phyloP scores from a whole-genome alignment of 257 asterid genomes.

The Avicennia marina region DNA sequence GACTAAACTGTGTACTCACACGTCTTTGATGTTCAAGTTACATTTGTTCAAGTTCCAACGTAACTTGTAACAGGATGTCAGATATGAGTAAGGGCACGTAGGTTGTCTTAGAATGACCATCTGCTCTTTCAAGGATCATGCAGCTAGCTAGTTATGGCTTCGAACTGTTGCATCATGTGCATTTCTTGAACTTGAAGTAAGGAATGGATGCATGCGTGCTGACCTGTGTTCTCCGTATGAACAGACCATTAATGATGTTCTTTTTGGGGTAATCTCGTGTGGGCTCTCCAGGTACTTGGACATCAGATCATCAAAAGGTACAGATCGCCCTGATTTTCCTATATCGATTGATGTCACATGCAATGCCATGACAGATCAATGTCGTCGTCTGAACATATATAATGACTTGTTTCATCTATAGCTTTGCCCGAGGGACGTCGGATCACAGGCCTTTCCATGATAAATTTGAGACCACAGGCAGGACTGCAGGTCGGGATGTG shows the following conservation, averaged over 20 bases:
- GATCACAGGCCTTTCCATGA: constrained; percentile 77
- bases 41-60: too few relatives aligned
- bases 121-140: too few relatives aligned
- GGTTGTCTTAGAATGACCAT: too few relatives aligned
- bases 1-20: too few relatives aligned
- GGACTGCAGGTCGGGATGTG: constrained; percentile 28
- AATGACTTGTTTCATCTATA: not conserved
- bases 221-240: not conserved
- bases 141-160: too few relatives aligned
- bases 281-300: constrained; percentile 68
- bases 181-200: too few relatives aligned
- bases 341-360: not conserved
- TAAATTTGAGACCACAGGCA: constrained; percentile 62
- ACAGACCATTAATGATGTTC: constrained; percentile 92
- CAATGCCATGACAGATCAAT: not conserved
- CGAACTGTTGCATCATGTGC: too few relatives aligned
- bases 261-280: constrained; percentile 60
- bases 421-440: constrained; percentile 50
- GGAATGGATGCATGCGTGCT: too few relatives aligned
- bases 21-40: too few relatives aligned
- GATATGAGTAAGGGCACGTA: too few relatives aligned
- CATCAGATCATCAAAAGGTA: constrained; percentile 53
- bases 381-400: not conserved
- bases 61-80: too few relatives aligned
- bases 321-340: not conserved